These are phyloP conservation scores for Ceratocystis destructans DNA, from an alignment of 2,329 filamentous ascomycete genomes.

Conservation along the genomic window DNA sequence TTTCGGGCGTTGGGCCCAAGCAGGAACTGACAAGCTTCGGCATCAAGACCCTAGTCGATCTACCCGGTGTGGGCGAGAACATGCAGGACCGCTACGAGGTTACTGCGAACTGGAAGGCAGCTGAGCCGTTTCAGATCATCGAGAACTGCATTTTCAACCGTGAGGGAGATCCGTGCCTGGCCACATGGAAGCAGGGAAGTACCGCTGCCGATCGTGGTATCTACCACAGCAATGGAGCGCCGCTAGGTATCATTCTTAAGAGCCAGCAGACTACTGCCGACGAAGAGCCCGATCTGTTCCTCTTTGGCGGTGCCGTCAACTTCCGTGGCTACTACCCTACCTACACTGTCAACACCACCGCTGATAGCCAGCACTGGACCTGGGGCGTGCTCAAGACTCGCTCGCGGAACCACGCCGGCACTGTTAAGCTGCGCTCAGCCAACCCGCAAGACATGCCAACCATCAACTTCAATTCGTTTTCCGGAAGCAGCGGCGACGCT, in stretches of 20 bases:
- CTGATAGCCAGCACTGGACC: conserved; percentile 31
- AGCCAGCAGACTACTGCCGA: conserved; percentile 10
- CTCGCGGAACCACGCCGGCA: conserved; percentile 44
- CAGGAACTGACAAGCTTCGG: conserved; percentile 31
- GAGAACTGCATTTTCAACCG: conserved; percentile 15
- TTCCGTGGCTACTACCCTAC: conserved; percentile 45
- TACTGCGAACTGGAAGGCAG: conserved; percentile 25
- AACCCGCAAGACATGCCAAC: conserved; percentile 50
- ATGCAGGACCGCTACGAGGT: conserved; percentile 34
- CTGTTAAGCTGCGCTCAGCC: conserved; percentile 44
- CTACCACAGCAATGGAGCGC: conserved; percentile 19
- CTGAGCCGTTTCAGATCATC: conserved; percentile 9
- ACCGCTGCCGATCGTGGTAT: conserved; percentile 15
- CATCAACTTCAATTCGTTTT: conserved; percentile 46
- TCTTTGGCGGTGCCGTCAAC: conserved; percentile 40
- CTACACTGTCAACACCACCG: conserved; percentile 34
- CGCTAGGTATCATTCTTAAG: conserved; percentile 20
- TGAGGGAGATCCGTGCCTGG: conserved; percentile 16
- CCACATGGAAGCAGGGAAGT: conserved; percentile 12
- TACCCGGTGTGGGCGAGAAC: conserved; percentile 36
- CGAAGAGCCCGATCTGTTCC: conserved; percentile 38
- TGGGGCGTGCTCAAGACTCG: conserved; percentile 39
- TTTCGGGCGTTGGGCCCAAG: conserved; percentile 36
- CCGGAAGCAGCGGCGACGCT: conserved; percentile 33
- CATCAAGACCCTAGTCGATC: conserved; percentile 33